Evolutionary conservation across 345 rosid genomes (phyloP).

Genomic region (Dipteronia dyeriana): DNA sequence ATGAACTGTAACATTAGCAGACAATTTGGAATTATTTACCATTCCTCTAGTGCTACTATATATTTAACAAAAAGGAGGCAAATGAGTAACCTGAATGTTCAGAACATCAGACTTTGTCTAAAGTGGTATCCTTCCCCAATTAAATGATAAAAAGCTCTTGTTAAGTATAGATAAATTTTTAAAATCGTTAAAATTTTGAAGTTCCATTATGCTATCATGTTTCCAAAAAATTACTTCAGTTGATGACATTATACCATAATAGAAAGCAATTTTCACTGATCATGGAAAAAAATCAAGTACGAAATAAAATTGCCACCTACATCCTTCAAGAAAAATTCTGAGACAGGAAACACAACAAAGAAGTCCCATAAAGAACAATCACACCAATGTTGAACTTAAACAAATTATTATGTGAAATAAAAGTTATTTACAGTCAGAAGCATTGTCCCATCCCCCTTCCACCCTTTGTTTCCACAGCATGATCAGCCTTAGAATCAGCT

Average conservation of each 20-base stretch:
- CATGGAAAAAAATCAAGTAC: neutral
- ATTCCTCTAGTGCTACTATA: slow-evolving; percentile 21
- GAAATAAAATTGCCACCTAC: neutral
- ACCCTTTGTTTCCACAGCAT: neutral
- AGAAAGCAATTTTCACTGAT: neutral
- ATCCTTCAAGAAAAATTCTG: neutral
- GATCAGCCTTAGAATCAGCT: neutral
- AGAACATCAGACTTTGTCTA: slow-evolving; percentile 1
- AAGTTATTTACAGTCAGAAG: neutral
- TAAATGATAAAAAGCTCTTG: neutral
- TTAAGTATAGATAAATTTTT: neutral
- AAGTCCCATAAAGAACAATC: neutral
- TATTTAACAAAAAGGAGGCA: neutral
- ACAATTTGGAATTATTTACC: slow-evolving; percentile 21
- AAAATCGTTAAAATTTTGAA: neutral
- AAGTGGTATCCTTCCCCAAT: neutral
- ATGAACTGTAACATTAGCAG: slow-evolving; percentile 63
- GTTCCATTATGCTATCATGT: slow-evolving; percentile 3
- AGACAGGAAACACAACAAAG: neutral
- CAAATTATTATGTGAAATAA: neutral
- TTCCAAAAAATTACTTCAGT: neutral
- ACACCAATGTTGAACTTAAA: neutral
- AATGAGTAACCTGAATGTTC: neutral
- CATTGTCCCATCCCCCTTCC: neutral
- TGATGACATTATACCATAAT: neutral